These are phyloP conservation scores for Pholiota microspora DNA, from an alignment of 768 basidiomycete species.

Conservation along the genomic window DNA sequence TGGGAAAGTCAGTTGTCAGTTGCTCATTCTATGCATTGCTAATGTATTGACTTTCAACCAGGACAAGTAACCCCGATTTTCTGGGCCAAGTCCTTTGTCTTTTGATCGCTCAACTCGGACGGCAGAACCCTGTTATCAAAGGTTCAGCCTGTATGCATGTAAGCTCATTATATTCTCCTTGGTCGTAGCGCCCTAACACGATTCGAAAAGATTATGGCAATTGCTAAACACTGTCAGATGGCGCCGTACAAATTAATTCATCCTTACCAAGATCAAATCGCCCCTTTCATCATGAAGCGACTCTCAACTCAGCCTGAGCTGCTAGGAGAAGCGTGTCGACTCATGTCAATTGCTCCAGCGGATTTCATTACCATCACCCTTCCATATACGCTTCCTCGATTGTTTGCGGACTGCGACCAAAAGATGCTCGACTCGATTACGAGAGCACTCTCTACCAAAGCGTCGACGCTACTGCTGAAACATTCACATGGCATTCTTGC, in stretches of 20 bases:
- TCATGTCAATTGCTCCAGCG: slow-evolving; percentile 53
- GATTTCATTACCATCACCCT: slow-evolving; percentile 68
- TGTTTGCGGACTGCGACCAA: slow-evolving; percentile 62
- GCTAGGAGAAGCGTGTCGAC: slow-evolving; percentile 64
- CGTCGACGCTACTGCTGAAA: slow-evolving; percentile 24
- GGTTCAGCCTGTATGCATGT: slow-evolving; percentile 71
- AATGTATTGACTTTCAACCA: slow-evolving; percentile 20
- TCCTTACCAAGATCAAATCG: slow-evolving; percentile 68
- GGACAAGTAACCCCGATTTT: slow-evolving; percentile 47
- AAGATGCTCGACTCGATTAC: slow-evolving; percentile 63
- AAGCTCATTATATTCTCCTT: slow-evolving; percentile 15
- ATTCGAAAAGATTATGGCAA: slow-evolving; percentile 50
- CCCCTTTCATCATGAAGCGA: slow-evolving; percentile 60
- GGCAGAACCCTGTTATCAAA: slow-evolving; percentile 66
- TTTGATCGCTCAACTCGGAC: slow-evolving; percentile 65
- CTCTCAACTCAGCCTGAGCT: slow-evolving; percentile 57
- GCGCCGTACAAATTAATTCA: slow-evolving; percentile 62
- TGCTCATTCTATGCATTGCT: not conserved
- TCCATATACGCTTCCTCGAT: slow-evolving; percentile 60
- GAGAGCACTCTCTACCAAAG: slow-evolving; percentile 40
- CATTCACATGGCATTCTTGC: slow-evolving; percentile 62
- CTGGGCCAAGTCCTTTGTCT: slow-evolving; percentile 59
- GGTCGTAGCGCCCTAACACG: not conserved
- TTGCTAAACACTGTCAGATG: slow-evolving; percentile 60
- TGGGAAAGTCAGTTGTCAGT: slow-evolving; percentile 42